phyloP scores from a whole-genome alignment of 352 stramenopile genomes.

The Ophiocytium majus region DNA sequence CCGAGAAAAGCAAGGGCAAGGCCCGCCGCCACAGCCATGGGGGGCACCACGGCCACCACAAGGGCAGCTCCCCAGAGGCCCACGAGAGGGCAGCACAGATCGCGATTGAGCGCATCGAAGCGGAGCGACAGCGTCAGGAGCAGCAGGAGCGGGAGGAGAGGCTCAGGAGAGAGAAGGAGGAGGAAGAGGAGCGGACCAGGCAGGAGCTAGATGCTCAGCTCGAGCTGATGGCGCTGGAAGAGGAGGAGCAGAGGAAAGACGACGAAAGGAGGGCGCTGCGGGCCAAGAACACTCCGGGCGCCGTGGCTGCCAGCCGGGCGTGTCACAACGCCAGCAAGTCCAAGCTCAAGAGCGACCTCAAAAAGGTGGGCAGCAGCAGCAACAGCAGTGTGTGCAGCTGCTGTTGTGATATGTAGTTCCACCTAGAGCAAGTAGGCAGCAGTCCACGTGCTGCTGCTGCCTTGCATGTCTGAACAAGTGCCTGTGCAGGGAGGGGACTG shows the following conservation, averaged over 20 bases:
- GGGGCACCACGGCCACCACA: background rate
- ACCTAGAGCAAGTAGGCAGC: too few species aligned
- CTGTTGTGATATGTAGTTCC: too few species aligned
- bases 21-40: background rate
- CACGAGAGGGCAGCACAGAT: background rate
- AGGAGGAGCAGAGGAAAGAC: slow-evolving; percentile 35
- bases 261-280: slow-evolving; percentile 61
- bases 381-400: too few species aligned
- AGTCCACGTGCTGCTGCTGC: too few species aligned
- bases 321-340: slow-evolving; percentile 77
- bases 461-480: too few species aligned
- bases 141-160: background rate
- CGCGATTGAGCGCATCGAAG: slow-evolving; percentile 6
- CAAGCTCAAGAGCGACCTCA: slow-evolving; percentile 94
- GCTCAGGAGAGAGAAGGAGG: slow-evolving; percentile 9
- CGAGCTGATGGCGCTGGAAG: slow-evolving; percentile 40
- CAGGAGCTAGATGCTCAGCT: slow-evolving; percentile 53
- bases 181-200: slow-evolving; percentile 42
- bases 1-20: background rate
- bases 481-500: too few species aligned
- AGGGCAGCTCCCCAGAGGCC: background rate
- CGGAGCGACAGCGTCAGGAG: slow-evolving; percentile 14
- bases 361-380: too few species aligned
- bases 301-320: slow-evolving; percentile 65
- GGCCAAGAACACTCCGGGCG: slow-evolving; percentile 62